Percentiles rank a stretch among this genome's conserved stretches.
Conservation (phyloP, 805 yeast species). For the Sungouiella blattae region DNA sequence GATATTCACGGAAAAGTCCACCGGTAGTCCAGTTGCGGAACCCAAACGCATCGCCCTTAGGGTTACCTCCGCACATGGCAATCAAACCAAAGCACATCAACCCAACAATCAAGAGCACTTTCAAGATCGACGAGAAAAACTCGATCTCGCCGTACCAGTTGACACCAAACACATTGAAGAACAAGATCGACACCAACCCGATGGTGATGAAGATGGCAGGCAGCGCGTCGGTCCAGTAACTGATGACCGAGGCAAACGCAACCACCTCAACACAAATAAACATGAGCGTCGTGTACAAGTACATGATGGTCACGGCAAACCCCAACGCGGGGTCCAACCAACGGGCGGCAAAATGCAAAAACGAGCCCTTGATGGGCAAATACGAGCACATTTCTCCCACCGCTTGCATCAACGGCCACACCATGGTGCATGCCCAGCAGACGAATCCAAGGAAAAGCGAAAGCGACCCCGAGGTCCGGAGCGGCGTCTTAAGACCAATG, state of each 20-base stretch:
- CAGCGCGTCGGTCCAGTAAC: constrained; percentile 29
- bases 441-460: constrained; percentile 32
- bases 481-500: constrained; percentile 29
- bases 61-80: constrained; percentile 39
- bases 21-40: constrained; percentile 34
- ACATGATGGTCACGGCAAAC: constrained; percentile 30
- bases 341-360: constrained; percentile 32
- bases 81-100: constrained; percentile 35
- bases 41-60: constrained; percentile 31
- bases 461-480: constrained; percentile 31
- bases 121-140: constrained; percentile 19
- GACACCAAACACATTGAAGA: constrained; percentile 26
- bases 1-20: constrained; percentile 27
- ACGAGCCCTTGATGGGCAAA: constrained; percentile 34
- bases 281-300: constrained; percentile 33
- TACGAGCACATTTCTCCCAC: constrained; percentile 38
- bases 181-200: constrained; percentile 23
- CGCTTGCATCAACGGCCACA: constrained; percentile 35
- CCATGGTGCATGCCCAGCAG: constrained; percentile 26
- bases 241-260: constrained; percentile 29
- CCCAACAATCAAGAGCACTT: constrained; percentile 29
- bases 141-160: constrained; percentile 21
- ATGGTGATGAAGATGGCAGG: constrained; percentile 32
- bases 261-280: constrained; percentile 30
- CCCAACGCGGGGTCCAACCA: constrained; percentile 37